These are phyloP conservation scores for Calonectria honghensis DNA, from an alignment of 2,329 filamentous ascomycete species.

Conservation along the genomic window DNA sequence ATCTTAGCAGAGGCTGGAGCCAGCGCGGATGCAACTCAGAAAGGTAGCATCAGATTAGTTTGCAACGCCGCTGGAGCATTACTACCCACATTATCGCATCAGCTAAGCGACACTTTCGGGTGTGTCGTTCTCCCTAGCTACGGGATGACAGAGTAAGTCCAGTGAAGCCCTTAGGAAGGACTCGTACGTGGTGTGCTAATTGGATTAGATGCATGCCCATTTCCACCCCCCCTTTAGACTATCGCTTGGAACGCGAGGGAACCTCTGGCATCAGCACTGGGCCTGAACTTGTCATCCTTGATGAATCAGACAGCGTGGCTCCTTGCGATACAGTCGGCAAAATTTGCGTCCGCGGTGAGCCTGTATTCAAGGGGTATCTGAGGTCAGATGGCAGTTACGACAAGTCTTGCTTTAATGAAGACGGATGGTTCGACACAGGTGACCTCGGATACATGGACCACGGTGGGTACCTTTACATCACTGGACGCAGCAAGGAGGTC, in stretches of 20 bases:
- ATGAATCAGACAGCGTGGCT: conserved; percentile 61
- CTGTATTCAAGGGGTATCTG: conserved; percentile 71
- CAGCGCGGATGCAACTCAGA: conserved; percentile 62
- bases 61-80: conserved; percentile 74
- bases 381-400: conserved; percentile 64
- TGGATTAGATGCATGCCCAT: conserved; percentile 72
- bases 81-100: conserved; percentile 69
- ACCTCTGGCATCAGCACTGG: conserved; percentile 72
- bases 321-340: conserved; percentile 63
- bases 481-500: conserved; percentile 73
- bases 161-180: not conserved
- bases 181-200: not conserved
- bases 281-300: conserved; percentile 70
- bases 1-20: conserved; percentile 68
- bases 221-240: conserved; percentile 72
- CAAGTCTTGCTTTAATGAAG: conserved; percentile 65
- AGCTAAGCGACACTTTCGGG: conserved; percentile 69
- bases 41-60: conserved; percentile 69
- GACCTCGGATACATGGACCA: conserved; percentile 72
- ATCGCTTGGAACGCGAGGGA: conserved; percentile 70
- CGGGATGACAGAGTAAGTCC: conserved; percentile 72
- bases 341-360: conserved; percentile 71
- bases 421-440: conserved; percentile 74
- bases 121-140: conserved; percentile 74
- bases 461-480: conserved; percentile 72